A percentile compares a stretch with the other conserved stretches of the same genome.
These are phyloP conservation scores for Fraxinus anomala DNA, from an alignment of 257 asterid genomes.

Conservation along the genomic window DNA sequence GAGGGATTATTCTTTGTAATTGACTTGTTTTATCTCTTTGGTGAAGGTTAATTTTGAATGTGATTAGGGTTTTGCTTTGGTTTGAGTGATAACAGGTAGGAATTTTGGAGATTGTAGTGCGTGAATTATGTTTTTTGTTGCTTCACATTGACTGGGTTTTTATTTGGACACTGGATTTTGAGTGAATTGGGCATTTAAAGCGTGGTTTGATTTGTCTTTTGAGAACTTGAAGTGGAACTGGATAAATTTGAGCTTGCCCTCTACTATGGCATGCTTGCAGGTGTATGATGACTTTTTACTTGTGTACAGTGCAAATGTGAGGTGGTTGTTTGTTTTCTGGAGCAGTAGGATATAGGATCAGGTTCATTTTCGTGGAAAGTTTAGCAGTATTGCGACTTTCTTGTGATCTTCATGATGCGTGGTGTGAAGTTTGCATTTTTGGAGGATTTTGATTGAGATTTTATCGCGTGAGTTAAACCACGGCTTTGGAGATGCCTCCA, in stretches of 20 bases:
- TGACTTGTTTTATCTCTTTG: constrained; percentile 23
- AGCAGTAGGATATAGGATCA: constrained; percentile 28
- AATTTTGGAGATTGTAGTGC: constrained; percentile 6
- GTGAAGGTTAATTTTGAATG: constrained; percentile 31
- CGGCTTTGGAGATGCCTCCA: constrained; percentile 65
- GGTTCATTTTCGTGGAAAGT: background rate
- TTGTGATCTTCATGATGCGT: constrained; percentile 31
- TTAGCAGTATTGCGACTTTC: constrained; percentile 14
- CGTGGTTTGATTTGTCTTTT: constrained; percentile 30
- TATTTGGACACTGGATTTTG: constrained; percentile 24
- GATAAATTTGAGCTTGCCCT: constrained; percentile 18
- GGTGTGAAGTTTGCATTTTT: constrained; percentile 30
- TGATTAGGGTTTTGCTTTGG: constrained; percentile 13
- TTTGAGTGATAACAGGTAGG: constrained; percentile 1
- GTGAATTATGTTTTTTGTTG: constrained; percentile 29
- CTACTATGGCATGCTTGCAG: constrained; percentile 12
- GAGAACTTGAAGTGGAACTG: constrained; percentile 19
- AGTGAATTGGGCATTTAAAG: constrained; percentile 18
- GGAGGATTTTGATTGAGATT: constrained; percentile 35
- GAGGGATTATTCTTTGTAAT: constrained; percentile 25
- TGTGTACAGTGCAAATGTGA: constrained; percentile 27
- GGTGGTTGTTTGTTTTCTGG: constrained; percentile 31
- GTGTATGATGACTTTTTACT: constrained; percentile 18
- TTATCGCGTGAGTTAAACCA: constrained; percentile 23
- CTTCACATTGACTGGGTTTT: constrained; percentile 32